These are phyloP conservation scores for Malassezia globosa DNA, from an alignment of 1,284 basidiomycete species.

Conservation along the genomic window DNA sequence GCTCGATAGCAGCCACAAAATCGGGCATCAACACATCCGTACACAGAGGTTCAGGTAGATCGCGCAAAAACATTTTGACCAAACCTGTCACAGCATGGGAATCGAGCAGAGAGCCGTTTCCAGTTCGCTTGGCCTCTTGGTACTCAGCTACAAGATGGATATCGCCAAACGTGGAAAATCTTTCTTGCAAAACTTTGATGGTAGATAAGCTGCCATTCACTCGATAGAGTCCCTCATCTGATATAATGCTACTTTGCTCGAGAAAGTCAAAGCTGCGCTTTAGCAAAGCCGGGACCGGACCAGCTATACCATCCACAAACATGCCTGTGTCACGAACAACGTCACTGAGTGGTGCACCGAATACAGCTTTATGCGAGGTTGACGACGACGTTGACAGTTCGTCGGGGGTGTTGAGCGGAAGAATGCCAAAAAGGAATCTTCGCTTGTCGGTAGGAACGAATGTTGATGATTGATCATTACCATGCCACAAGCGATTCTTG, in stretches of 20 bases:
- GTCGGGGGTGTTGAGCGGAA: not conserved
- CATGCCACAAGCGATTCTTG: not conserved
- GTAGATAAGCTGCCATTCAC: constrained; percentile 57
- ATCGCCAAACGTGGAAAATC: constrained; percentile 62
- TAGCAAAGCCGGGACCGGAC: constrained; percentile 72
- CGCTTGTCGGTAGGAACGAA: not conserved
- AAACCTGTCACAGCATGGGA: constrained; percentile 40
- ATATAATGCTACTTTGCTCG: constrained; percentile 69
- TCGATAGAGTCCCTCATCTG: constrained; percentile 95
- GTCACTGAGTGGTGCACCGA: constrained; percentile 76
- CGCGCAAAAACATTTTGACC: constrained; percentile 41
- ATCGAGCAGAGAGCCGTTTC: constrained; percentile 17
- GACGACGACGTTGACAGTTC: not conserved
- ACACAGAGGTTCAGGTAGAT: constrained; percentile 36
- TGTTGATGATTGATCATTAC: not conserved
- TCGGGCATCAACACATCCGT: constrained; percentile 13
- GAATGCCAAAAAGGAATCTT: constrained; percentile 2
- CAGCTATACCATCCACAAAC: constrained; percentile 31
- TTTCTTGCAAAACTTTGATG: constrained; percentile 82
- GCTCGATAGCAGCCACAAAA: constrained; percentile 51
- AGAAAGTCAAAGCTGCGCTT: constrained; percentile 61
- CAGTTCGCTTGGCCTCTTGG: not conserved
- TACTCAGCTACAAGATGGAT: constrained; percentile 33
- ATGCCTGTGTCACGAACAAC: constrained; percentile 78
- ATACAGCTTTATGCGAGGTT: constrained; percentile 54